These are phyloP conservation scores for Aspergillus puulaauensis DNA, from an alignment of 2,329 filamentous ascomycete genomes.

Conservation along the genomic window DNA sequence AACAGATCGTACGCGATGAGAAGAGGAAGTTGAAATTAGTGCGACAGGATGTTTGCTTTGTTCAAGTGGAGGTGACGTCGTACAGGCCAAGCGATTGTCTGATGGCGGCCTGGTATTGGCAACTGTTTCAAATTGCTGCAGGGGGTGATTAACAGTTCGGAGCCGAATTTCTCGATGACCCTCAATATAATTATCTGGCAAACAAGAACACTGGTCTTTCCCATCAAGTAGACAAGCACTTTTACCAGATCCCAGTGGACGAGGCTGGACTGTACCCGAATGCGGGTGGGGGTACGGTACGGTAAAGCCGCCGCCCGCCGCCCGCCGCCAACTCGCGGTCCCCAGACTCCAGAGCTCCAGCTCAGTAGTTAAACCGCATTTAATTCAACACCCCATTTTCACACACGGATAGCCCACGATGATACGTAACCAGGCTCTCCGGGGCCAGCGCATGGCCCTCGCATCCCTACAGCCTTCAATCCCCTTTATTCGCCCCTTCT, in stretches of 20 bases:
- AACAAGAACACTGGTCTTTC: not conserved
- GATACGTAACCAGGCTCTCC: constrained; percentile 20
- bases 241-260: not conserved
- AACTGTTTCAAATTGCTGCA: not conserved
- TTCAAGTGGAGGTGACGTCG: not conserved
- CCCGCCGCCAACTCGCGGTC: not conserved
- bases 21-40: not conserved
- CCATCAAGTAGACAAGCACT: not conserved
- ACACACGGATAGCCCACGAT: constrained; percentile 15
- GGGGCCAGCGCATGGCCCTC: constrained; percentile 19
- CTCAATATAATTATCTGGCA: too few species aligned
- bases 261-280: not conserved
- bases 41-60: constrained; percentile 5
- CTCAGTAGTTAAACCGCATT: not conserved
- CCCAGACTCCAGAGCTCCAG: constrained; percentile 6
- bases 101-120: not conserved
- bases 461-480: constrained; percentile 10
- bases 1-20: not conserved
- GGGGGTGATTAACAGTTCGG: not conserved
- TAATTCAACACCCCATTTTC: constrained; percentile 1
- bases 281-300: not conserved
- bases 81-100: not conserved
- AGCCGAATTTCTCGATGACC: not conserved
- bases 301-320: not conserved
- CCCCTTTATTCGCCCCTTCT: constrained; percentile 18